Percentiles rank a stretch among this genome's conserved stretches.
Evolutionary conservation across 2,329 filamentous ascomycete genomes (phyloP).

Genomic region (Ascochyta koolunga): DNA sequence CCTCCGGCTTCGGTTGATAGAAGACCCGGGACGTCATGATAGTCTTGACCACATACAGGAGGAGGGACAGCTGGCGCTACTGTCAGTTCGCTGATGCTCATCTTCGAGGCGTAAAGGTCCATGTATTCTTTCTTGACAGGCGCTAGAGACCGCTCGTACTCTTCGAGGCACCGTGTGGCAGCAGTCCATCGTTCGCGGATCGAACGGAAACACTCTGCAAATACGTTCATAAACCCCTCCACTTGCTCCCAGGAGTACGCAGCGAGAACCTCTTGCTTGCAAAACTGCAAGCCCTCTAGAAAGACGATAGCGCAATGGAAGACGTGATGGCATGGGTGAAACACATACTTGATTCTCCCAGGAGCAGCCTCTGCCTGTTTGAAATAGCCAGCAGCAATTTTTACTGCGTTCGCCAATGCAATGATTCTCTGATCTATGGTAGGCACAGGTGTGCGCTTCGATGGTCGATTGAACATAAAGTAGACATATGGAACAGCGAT

Average conservation of each 20-base stretch:
- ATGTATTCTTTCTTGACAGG: constrained; percentile 43
- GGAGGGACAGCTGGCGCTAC: constrained; percentile 7
- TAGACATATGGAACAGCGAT: constrained; percentile 41
- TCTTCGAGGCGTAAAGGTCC: constrained; percentile 40
- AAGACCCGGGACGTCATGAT: constrained; percentile 1
- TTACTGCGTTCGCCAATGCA: constrained; percentile 37
- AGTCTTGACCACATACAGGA: neutral
- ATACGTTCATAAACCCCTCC: constrained; percentile 39
- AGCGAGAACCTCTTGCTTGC: constrained; percentile 40
- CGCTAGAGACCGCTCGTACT: constrained; percentile 40
- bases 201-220: constrained; percentile 41
- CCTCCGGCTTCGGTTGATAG: constrained; percentile 31
- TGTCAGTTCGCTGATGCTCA: constrained; percentile 22
- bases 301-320: constrained; percentile 44
- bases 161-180: constrained; percentile 41
- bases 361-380: constrained; percentile 41
- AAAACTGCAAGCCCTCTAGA: constrained; percentile 38
- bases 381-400: constrained; percentile 43
- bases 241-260: constrained; percentile 33
- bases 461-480: constrained; percentile 40
- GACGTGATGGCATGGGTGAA: constrained; percentile 46
- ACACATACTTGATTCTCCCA: constrained; percentile 48
- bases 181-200: constrained; percentile 46
- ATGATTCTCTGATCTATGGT: constrained; percentile 35
- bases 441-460: constrained; percentile 33